A percentile compares a stretch with the other conserved stretches of the same genome.
Evolutionary conservation across 768 basidiomycete genomes (phyloP).

Genomic region (Lepiota subincarnata): DNA sequence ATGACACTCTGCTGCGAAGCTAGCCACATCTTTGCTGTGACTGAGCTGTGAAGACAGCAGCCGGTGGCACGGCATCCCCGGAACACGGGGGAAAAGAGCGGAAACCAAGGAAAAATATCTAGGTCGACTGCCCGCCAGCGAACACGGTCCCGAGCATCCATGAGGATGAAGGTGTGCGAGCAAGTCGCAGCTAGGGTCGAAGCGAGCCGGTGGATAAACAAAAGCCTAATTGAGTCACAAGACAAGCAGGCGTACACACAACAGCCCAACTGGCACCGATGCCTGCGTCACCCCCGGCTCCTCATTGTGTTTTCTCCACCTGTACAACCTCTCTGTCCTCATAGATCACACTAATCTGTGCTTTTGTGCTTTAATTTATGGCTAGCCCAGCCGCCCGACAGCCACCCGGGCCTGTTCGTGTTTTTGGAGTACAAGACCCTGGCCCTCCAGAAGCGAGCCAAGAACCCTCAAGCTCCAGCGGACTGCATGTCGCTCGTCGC

Average conservation of each 20-base stretch:
- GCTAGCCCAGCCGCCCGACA: slow-evolving; percentile 5
- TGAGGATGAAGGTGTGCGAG: background rate
- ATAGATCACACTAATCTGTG: background rate
- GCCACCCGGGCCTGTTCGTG: slow-evolving; percentile 12
- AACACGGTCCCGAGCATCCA: background rate
- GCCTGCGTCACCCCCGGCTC: slow-evolving; percentile 2
- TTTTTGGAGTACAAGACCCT: slow-evolving; percentile 16
- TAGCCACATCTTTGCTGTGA: too few relatives aligned
- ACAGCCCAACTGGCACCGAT: slow-evolving; percentile 5
- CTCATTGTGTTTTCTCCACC: background rate
- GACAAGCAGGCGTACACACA: slow-evolving; percentile 9
- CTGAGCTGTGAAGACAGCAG: background rate
- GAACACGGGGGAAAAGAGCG: background rate
- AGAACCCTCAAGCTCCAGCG: slow-evolving; percentile 6
- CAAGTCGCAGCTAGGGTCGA: background rate
- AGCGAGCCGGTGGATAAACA: background rate
- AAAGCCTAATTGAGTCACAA: background rate
- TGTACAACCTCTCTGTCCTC: background rate
- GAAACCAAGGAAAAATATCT: background rate
- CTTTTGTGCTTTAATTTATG: slow-evolving; percentile 10
- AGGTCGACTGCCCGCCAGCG: background rate
- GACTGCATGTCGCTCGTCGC: slow-evolving; percentile 7
- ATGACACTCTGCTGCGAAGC: background rate
- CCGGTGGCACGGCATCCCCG: background rate
- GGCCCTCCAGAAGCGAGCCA: background rate